These are phyloP conservation scores for Saccharomycopsis hybrid DNA, from an alignment of 1,139 yeast genomes.

Conservation along the genomic window DNA sequence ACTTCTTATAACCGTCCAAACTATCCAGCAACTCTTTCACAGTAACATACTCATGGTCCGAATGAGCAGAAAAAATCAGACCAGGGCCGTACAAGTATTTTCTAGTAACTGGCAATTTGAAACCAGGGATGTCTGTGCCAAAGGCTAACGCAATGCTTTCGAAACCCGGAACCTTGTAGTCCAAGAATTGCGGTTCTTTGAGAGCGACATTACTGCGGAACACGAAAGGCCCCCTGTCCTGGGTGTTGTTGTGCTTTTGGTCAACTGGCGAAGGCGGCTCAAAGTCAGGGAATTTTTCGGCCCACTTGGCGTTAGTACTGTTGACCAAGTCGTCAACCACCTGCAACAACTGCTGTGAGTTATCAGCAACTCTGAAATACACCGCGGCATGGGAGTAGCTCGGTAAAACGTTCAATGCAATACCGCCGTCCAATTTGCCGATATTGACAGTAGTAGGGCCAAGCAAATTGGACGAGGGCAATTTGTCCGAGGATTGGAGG, in stretches of 20 bases:
- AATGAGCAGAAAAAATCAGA: constrained; percentile 58
- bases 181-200: constrained; percentile 41
- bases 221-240: constrained; percentile 4
- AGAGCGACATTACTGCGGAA: not conserved
- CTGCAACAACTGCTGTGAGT: constrained; percentile 34
- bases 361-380: constrained; percentile 50
- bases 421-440: constrained; percentile 54
- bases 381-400: constrained; percentile 47
- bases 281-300: not conserved
- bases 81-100: constrained; percentile 68
- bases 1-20: constrained; percentile 48
- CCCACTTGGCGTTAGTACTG: constrained; percentile 26
- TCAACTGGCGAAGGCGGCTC: not conserved
- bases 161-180: constrained; percentile 58
- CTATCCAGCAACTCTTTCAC: constrained; percentile 44
- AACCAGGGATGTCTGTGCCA: constrained; percentile 59
- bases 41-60: constrained; percentile 51
- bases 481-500: constrained; percentile 27
- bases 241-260: not conserved
- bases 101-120: constrained; percentile 32
- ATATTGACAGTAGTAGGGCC: constrained; percentile 61
- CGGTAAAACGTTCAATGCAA: constrained; percentile 60
- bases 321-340: constrained; percentile 35
- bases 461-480: constrained; percentile 46
- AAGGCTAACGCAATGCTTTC: constrained; percentile 51